These are phyloP conservation scores for Eutrema japonicum DNA, from an alignment of 345 rosid species.

Conservation along the genomic window DNA sequence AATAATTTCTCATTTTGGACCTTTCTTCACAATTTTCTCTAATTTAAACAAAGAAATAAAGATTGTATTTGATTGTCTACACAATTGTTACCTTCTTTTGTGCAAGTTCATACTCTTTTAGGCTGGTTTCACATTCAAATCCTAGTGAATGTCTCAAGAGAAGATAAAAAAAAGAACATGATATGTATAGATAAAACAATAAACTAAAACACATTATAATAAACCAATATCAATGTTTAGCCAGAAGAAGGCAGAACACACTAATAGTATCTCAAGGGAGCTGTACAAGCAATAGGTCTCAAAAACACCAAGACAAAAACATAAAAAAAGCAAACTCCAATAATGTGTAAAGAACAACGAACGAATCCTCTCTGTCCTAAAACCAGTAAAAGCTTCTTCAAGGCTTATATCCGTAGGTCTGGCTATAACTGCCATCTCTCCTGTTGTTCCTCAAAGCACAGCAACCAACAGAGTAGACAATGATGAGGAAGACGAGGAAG, in stretches of 20 bases:
- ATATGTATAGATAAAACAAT: constrained; percentile 1
- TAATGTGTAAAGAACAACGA: constrained; percentile 6
- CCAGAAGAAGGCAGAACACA: constrained; percentile 29
- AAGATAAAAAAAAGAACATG: neutral
- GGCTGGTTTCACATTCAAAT: no score
- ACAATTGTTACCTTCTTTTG: no score
- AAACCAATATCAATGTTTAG: constrained; percentile 33
- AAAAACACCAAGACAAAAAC: constrained; percentile 32
- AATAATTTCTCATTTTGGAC: no score
- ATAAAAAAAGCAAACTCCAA: constrained; percentile 27
- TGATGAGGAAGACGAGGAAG: constrained; percentile 81
- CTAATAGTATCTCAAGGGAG: constrained; percentile 19
- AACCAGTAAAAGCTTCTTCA: constrained; percentile 20
- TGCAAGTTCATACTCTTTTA: no score
- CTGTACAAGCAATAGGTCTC: constrained; percentile 39
- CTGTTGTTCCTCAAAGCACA: constrained; percentile 94
- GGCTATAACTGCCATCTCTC: constrained; percentile 50
- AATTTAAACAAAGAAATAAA: no score
- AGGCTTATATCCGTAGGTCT: constrained; percentile 46
- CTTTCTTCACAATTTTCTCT: no score
- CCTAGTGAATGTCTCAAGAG: neutral
- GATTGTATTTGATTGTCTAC: no score
- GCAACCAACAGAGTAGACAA: constrained; percentile 89
- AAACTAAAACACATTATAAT: constrained; percentile 1
- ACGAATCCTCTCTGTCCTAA: constrained; percentile 40